Evolutionary conservation across 441 rosid species (phyloP), one percentile per base, ranked within the genome.

Genomic region (Codiaeum variegatum): DNA sequence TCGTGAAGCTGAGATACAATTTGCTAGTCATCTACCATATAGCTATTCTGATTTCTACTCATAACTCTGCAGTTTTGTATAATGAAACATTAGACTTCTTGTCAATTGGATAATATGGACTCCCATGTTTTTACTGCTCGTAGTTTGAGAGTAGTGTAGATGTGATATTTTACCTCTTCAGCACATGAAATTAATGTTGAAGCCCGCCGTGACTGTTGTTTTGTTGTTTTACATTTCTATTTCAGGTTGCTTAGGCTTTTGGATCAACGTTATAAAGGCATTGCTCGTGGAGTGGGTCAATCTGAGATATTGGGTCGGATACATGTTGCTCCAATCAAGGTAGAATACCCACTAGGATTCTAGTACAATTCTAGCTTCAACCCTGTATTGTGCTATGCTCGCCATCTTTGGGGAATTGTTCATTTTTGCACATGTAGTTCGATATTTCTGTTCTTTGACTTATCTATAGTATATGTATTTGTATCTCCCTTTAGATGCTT

Each of bases 251-350:
- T 94, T 79, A 88, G 99, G 83, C 96, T 92, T 75, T 80, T 94
- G 78, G 99, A 92, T 83, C 88, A 88, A 74, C 91, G 98, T 26
- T 92, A 91, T 75, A 91, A 78, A 84, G 98, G 99, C 79, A 84
- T 91, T 81, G 99, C 98, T 83, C 99, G 86, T 81, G 99, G 99
- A 69, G 99, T 94, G 72, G 99, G 98, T 76, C 99, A 94, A 46
- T 88, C 99, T 32, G 98, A 94, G 92, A 94, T 94, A 77, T 69
- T 94, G 78, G 98, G 98, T 68, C 88, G 98, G 34, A 92, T 94
- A 82, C 99, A 94, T 72, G 99, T 94, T 8, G 99, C 98, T 78
- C 88, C 98, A 67, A 91, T 94, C 79, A 94, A 94, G 96, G 99
- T 91, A 76, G 21, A 19, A n/a, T 38, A 23, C 16, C 38, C n/a